Base-by-base conservation (phyloP, 75 land plant species). In the Cupressus sempervirens region DNA sequence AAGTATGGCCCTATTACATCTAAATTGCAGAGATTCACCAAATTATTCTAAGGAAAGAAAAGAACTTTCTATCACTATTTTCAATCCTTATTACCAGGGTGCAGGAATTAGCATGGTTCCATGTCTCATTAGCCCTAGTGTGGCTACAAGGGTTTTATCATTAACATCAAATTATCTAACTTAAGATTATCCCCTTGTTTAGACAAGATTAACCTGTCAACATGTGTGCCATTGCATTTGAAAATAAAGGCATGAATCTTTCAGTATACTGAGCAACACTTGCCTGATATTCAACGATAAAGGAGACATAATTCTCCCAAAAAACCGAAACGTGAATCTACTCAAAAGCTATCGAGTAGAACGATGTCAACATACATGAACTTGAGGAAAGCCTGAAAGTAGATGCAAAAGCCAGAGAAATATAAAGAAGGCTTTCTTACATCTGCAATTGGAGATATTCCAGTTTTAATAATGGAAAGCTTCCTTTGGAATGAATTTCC, bases 401-500 rank as follows among this genome's bases (percentile, higher is more conserved):
- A 41, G 29, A 26, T n/a, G 41, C 50, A 79, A 26, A 45, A 18
- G 50, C 30, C n/a, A 79, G 10, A 43, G 14, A 45, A 79, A 26
- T 40, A 45, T 15, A 10, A 26, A 20, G 10, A 11, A 45, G 79
- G 43, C 20, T 76, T 76, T 20, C 83, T 50, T 89, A 89, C 90
- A 82, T 89, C 90, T 48, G 76, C 30, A 35, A 77, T 73, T 82
- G 90, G 86, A 65, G 88, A 76, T 15, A 87, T 86, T 50, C 90
- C 90, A 76, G 84, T 89, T 81, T 83, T 93, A 76, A 93, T 35
- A 20, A 89, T 83, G 36, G 93, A 85, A 83, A 93, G 95, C 92
- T 88, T 93, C 84, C 95, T 82, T 83, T 93, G 90, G 83, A 93
- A 93, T 84, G 95, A 90, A 86, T 91, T 93, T 7, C 95, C 95